Evolutionary conservation across 164 flowering plant species (phyloP), one percentile per base, ranked within the genome.

Genomic region (Piper longum): DNA sequence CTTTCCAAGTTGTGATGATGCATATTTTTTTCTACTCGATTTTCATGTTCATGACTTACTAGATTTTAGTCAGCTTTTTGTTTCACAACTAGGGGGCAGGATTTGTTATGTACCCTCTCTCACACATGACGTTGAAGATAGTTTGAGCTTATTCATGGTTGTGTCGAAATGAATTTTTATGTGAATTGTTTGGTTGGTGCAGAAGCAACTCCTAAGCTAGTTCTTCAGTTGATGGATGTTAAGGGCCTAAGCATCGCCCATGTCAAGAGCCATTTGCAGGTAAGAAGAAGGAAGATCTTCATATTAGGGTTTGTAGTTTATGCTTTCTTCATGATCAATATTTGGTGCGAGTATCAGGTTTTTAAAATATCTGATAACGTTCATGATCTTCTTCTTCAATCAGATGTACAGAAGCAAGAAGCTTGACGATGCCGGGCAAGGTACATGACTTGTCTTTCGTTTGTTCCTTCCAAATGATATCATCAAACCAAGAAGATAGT

Each of bases 191-290:
- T 64, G 41, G 16, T 60, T 55, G 57, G 13, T 67, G 66, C 73
- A 86, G 92, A 74, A 77, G 92, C 92, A 57, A 86, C 92, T 16
- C 92, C 92, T 0, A 86, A 86, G 61, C 72, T 80, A 64, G 89
- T 84, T 56, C 89, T 84, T 64, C 85, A 84, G 77, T 44, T 82
- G 64, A 86, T 86, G 92, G 79, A 83, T 67, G 82, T 82, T 26
- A 81, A 71, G 64, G 92, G 92, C 41, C 83, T 86, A 1, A 84
- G 82, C 69, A 86, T 86, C 70, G 82, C 87, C 14, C 92, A 86
- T 77, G 87, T 86, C 3, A 86, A 86, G 74, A 86, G 92, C 73
- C 92, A 86, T 59, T 75, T 86, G 71, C 92, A 84, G 85, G 92
- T 86, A 73, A 9, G 36, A 5, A 7, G 26, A 26, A 7, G 39